Percentiles rank a stretch among this genome's conserved stretches.
These are phyloP conservation scores for Gryganskiella cystojenkinii DNA, from an alignment of 192 early-diverging fungal species.

Conservation along the genomic window DNA sequence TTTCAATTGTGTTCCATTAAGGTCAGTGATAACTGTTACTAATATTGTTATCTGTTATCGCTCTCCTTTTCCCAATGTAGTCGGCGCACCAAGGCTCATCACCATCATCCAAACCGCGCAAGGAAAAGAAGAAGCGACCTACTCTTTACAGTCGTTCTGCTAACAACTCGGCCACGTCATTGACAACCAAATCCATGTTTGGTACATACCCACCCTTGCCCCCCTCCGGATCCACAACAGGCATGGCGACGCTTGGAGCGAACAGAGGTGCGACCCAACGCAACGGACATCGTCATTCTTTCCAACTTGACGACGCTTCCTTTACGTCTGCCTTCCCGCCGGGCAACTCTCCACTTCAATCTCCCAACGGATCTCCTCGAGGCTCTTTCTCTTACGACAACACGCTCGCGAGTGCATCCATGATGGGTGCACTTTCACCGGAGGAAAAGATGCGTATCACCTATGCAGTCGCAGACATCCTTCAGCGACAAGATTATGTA, in stretches of 20 bases:
- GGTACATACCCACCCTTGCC: conserved; percentile 37
- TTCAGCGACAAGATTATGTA: conserved; percentile 76
- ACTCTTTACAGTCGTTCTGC: conserved; percentile 30
- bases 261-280: conserved; percentile 4
- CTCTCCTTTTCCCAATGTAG: not conserved
- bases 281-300: conserved; percentile 10
- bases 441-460: conserved; percentile 66
- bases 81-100: conserved; percentile 6
- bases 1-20: not conserved
- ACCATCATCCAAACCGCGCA: conserved; percentile 17
- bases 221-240: conserved; percentile 14
- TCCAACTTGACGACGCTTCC: conserved; percentile 3
- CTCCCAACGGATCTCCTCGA: conserved; percentile 40
- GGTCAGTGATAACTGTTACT: not conserved
- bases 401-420: not conserved
- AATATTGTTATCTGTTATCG: not conserved
- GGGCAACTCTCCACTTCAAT: conserved; percentile 29
- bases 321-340: conserved; percentile 13
- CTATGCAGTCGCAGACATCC: conserved; percentile 73
- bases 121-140: conserved; percentile 51
- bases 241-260: conserved; percentile 2
- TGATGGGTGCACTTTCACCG: conserved; percentile 38
- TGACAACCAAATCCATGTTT: conserved; percentile 21
- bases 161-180: conserved; percentile 32
- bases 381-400: conserved; percentile 38